These are phyloP conservation scores for Arabidopsis thaliana DNA, from an alignment of 345 rosid genomes.

Conservation along the genomic window TAIR10.1 NC_003076.8:20380001-20380500, in stretches of 20 bases:
- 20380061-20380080: not conserved
- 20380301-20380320: conserved; percentile 73
- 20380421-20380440: conserved; percentile 59
- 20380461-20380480: conserved; percentile 55
- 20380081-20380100: not conserved
- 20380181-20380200: not conserved
- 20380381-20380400: conserved; percentile 77
- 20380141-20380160: not conserved
- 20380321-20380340: conserved; percentile 53
- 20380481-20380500: conserved; percentile 47
- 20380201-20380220: not conserved
- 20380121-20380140: not conserved
- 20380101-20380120: not conserved
- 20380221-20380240: conserved; percentile 32
- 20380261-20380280: conserved; percentile 26
- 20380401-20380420: conserved; percentile 61
- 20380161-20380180: not conserved
- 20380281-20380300: conserved; percentile 57
- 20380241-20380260: conserved; percentile 20
- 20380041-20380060: not conserved
- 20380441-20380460: conserved; percentile 67
- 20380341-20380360: conserved; percentile 62
- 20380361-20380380: conserved; percentile 74
- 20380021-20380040: not conserved
- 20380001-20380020: not conserved